Percentiles rank a stretch among this genome's conserved stretches.
These are phyloP conservation scores for Yamadazyma mexicana DNA, from an alignment of 1,139 yeast species.

Conservation along the genomic window DNA sequence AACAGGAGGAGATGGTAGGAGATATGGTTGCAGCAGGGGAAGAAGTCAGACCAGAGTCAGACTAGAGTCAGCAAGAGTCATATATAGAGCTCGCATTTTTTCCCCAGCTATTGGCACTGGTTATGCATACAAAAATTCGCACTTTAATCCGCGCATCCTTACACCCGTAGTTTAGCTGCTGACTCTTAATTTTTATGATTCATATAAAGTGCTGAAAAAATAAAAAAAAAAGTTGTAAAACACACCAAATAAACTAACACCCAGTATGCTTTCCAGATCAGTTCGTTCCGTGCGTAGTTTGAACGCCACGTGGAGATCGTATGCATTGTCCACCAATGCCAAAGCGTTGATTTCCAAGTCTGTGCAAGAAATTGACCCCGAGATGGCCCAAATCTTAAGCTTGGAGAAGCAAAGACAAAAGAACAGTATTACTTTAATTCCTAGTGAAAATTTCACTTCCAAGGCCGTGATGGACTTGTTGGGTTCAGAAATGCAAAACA, in stretches of 20 bases:
- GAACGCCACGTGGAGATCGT: slow-evolving; percentile 8
- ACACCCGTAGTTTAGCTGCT: slow-evolving; percentile 2
- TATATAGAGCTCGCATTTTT: too few relatives aligned
- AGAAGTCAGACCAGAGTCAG: neutral
- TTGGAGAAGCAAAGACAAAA: slow-evolving; percentile 83
- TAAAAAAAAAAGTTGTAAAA: slow-evolving; percentile 4
- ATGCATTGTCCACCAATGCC: slow-evolving; percentile 50
- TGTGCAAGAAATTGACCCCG: slow-evolving; percentile 76
- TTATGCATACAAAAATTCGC: too few relatives aligned
- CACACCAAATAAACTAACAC: neutral
- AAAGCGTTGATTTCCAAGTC: slow-evolving; percentile 59
- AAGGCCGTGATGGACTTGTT: slow-evolving; percentile 90
- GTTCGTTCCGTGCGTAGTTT: slow-evolving; percentile 6
- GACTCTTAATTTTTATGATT: slow-evolving; percentile 3
- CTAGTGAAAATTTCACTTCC: slow-evolving; percentile 94
- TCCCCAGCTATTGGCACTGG: too few relatives aligned
- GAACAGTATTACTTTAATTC: slow-evolving; percentile 86
- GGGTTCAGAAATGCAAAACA: slow-evolving; percentile 96
- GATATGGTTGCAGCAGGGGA: too few relatives aligned
- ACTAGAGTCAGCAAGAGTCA: slow-evolving; percentile 4
- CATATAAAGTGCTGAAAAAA: slow-evolving; percentile 4
- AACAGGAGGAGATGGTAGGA: too few relatives aligned
- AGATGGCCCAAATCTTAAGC: slow-evolving; percentile 72
- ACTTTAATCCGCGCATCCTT: too few relatives aligned
- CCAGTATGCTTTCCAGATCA: slow-evolving; percentile 10